These are phyloP conservation scores for Coniochaeta pulveracea DNA, from an alignment of 2,329 filamentous ascomycete genomes.

Conservation along the genomic window DNA sequence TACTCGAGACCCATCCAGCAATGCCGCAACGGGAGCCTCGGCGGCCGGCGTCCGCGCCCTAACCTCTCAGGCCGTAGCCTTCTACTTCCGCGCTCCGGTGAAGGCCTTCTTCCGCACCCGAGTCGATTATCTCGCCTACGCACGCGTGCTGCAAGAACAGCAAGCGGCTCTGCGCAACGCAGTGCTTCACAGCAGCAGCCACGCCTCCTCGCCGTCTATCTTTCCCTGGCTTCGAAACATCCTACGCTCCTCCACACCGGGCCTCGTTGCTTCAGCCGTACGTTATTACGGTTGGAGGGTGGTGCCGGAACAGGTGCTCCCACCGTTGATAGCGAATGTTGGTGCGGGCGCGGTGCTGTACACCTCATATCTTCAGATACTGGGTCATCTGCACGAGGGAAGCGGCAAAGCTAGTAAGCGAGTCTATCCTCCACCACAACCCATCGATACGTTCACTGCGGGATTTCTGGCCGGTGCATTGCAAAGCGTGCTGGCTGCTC, in stretches of 20 bases:
- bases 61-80: conserved; percentile 72
- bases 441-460: conserved; percentile 53
- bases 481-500: conserved; percentile 62
- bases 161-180: conserved; percentile 19
- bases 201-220: conserved; percentile 1
- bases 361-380: conserved; percentile 61
- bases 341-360: conserved; percentile 65
- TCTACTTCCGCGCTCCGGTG: conserved; percentile 84
- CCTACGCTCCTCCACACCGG: conserved; percentile 55
- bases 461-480: conserved; percentile 58
- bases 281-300: conserved; percentile 62
- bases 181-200: conserved; percentile 4
- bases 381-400: conserved; percentile 55
- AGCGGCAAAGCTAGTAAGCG: conserved; percentile 44
- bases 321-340: conserved; percentile 64
- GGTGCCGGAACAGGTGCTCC: conserved; percentile 65
- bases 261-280: conserved; percentile 56
- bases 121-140: conserved; percentile 67
- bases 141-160: conserved; percentile 38
- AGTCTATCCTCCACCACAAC: conserved; percentile 58
- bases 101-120: conserved; percentile 88
- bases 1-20: conserved; percentile 9
- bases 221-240: conserved; percentile 30
- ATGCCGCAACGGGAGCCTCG: conserved; percentile 58
- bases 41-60: conserved; percentile 76